These are phyloP conservation scores for Aspergillus pseudoglaucus DNA, from an alignment of 2,329 filamentous ascomycete genomes.

Conservation along the genomic window DNA sequence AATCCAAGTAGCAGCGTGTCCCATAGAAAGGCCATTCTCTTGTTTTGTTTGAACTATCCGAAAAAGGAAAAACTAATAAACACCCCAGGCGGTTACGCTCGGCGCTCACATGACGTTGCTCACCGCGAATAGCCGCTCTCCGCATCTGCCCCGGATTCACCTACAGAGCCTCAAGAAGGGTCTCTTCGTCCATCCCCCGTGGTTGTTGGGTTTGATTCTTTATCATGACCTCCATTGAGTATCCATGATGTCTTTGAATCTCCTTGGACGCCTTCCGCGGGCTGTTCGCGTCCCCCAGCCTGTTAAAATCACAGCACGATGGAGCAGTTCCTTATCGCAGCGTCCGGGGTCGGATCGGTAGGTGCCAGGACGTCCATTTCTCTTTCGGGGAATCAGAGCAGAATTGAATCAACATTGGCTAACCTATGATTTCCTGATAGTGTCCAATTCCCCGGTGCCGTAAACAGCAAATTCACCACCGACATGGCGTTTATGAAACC, in stretches of 20 bases:
- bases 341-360: slow-evolving; percentile 55
- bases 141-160: slow-evolving; percentile 7
- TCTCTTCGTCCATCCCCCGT: neutral
- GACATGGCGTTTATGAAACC: slow-evolving; percentile 71
- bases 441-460: slow-evolving; percentile 78
- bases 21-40: neutral
- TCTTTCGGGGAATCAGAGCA: neutral
- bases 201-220: neutral
- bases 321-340: slow-evolving; percentile 51
- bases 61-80: neutral
- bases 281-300: neutral
- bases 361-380: slow-evolving; percentile 11
- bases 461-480: slow-evolving; percentile 88
- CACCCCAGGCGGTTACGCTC: slow-evolving; percentile 9
- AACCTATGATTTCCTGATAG: slow-evolving; percentile 28
- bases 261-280: neutral
- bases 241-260: neutral
- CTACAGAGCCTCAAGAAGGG: neutral
- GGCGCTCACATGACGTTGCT: slow-evolving; percentile 10
- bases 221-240: neutral
- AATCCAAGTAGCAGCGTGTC: too few species aligned
- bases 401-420: slow-evolving; percentile 1
- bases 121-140: slow-evolving; percentile 16
- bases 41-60: neutral
- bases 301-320: slow-evolving; percentile 31